These are phyloP conservation scores for Leishmania aethiopica DNA, from an alignment of 208 protist species.

Conservation along the genomic window DNA sequence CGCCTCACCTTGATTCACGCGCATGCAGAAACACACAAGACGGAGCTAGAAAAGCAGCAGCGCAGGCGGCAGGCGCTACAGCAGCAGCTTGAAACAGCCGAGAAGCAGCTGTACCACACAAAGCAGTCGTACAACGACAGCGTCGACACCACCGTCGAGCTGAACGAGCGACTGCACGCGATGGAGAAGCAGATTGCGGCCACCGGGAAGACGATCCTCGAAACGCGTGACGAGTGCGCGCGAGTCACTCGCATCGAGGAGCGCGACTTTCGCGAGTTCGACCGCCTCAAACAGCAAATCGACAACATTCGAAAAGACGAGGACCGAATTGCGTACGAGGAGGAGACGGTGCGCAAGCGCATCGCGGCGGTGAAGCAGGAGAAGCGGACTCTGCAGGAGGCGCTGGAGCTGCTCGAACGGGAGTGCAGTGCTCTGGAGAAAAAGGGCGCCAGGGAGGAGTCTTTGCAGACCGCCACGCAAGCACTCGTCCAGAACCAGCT, in stretches of 20 bases:
- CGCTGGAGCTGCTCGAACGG: slow-evolving; percentile 55
- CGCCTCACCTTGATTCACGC: slow-evolving; percentile 30
- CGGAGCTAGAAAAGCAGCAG: slow-evolving; percentile 70
- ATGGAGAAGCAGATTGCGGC: slow-evolving; percentile 69
- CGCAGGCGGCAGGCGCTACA: slow-evolving; percentile 54
- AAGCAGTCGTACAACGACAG: slow-evolving; percentile 93
- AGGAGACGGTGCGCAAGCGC: slow-evolving; percentile 65
- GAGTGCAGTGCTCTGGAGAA: slow-evolving; percentile 81
- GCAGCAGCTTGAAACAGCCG: slow-evolving; percentile 91
- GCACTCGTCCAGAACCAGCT: slow-evolving; percentile 84
- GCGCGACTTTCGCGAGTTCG: slow-evolving; percentile 76
- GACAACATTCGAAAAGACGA: slow-evolving; percentile 82
- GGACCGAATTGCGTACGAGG: slow-evolving; percentile 76
- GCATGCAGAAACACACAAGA: slow-evolving; percentile 42
- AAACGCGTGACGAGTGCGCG: slow-evolving; percentile 55
- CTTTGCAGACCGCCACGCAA: slow-evolving; percentile 68
- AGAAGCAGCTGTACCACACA: slow-evolving; percentile 87
- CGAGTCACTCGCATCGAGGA: slow-evolving; percentile 75
- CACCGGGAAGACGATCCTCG: slow-evolving; percentile 75
- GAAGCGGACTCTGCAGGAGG: slow-evolving; percentile 64
- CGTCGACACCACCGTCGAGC: slow-evolving; percentile 84
- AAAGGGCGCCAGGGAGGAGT: slow-evolving; percentile 58
- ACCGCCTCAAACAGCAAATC: slow-evolving; percentile 83
- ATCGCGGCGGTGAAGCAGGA: slow-evolving; percentile 62
- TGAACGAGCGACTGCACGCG: slow-evolving; percentile 83